phyloP scores from a whole-genome alignment of 345 rosid species.

The Melaleuca alternifolia region DNA sequence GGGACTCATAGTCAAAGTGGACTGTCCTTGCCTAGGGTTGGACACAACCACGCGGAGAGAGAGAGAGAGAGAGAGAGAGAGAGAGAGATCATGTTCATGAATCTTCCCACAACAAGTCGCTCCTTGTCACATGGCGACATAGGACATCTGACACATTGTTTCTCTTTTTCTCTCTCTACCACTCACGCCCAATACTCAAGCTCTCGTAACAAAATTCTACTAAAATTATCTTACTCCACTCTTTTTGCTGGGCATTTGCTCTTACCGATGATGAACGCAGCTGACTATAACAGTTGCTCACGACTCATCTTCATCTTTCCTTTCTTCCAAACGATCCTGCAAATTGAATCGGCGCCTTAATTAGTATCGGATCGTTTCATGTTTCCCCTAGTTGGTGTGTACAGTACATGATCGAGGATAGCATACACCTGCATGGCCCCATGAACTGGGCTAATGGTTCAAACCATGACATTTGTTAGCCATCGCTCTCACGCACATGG shows the following conservation, averaged over 20 bases:
- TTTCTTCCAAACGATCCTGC: rapidly evolving
- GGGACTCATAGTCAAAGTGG: neutral
- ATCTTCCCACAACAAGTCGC: neutral
- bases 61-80: neutral
- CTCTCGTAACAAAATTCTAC: neutral
- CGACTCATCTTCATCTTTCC: neutral
- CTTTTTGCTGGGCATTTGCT: neutral
- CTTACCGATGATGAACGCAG: neutral
- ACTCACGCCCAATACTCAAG: neutral
- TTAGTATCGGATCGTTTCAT: neutral
- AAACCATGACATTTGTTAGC: neutral
- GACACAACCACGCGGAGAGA: neutral
- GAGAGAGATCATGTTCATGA: neutral
- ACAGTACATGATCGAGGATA: neutral
- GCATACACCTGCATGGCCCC: neutral
- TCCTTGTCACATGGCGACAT: neutral
- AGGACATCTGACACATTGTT: neutral
- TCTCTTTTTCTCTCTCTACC: neutral
- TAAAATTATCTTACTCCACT: neutral
- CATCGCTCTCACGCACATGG: neutral
- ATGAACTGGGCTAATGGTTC: neutral
- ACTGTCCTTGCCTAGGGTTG: neutral
- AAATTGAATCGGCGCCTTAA: rapidly evolving
- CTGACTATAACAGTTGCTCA: neutral
- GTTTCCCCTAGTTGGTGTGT: neutral